phyloP scores from a whole-genome alignment of 2,329 filamentous ascomycete species.

The Rutstroemia sp. region DNA sequence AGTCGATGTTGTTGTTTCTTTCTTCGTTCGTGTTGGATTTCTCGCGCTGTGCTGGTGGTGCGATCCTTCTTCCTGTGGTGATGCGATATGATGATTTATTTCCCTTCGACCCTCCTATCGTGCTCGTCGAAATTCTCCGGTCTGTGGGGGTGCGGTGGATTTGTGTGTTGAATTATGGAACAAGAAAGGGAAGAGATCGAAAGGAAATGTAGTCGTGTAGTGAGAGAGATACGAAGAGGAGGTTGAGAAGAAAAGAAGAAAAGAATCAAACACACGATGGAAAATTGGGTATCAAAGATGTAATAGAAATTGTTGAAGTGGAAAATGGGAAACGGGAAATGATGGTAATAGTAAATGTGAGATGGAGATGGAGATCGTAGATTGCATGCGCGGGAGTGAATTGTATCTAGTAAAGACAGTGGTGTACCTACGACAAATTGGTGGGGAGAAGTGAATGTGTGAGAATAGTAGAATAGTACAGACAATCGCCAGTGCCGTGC shows the following conservation, averaged over 20 bases:
- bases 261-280: background rate
- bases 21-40: background rate
- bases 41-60: conserved; percentile 3
- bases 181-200: background rate
- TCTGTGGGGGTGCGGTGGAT: too few species aligned
- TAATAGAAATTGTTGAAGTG: background rate
- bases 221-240: background rate
- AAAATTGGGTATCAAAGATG: background rate
- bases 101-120: too few species aligned
- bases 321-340: background rate
- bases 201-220: background rate
- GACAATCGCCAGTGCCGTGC: too few species aligned
- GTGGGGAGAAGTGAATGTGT: too few species aligned
- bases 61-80: background rate
- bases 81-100: background rate
- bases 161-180: background rate
- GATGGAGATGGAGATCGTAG: too few species aligned
- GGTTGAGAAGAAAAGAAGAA: background rate
- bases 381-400: too few species aligned
- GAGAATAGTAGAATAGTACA: too few species aligned
- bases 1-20: background rate
- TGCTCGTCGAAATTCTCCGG: too few species aligned
- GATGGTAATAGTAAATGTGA: background rate
- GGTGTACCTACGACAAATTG: too few species aligned
- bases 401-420: too few species aligned